A percentile compares a stretch with the other conserved stretches of the same genome.
Conservation (phyloP, 306 rosid genomes). For the Vigna unguiculata region DNA sequence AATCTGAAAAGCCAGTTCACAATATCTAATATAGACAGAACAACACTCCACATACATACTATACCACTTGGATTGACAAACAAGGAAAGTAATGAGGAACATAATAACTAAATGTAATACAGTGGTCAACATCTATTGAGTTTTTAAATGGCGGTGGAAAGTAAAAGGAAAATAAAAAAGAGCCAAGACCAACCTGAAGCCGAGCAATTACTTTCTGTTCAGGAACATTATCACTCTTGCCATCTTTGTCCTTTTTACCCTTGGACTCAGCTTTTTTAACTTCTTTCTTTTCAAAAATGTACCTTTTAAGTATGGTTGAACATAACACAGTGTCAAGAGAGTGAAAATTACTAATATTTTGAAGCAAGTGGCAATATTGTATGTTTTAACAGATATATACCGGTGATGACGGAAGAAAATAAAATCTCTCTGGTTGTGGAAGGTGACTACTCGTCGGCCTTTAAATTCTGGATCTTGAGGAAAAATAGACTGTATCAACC, state of each 20-base stretch:
- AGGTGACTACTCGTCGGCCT: constrained; percentile 90
- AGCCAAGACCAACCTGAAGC: constrained; percentile 73
- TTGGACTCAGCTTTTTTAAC: constrained; percentile 57
- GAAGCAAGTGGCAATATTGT: constrained; percentile 13
- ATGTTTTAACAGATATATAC: constrained; percentile 48
- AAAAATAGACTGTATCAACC: constrained; percentile 85
- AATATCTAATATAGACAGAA: background rate
- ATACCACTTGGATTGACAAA: background rate
- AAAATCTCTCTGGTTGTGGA: constrained; percentile 96
- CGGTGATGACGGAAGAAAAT: constrained; percentile 93
- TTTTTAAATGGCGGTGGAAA: constrained; percentile 19
- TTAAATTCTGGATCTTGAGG: constrained; percentile 90
- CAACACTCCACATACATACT: background rate
- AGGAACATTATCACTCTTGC: constrained; percentile 53
- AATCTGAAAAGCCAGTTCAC: too few species aligned
- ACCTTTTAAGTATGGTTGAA: constrained; percentile 53
- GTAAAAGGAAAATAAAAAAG: constrained; percentile 21
- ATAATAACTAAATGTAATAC: background rate
- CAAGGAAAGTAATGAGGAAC: background rate
- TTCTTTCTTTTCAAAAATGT: constrained; percentile 85
- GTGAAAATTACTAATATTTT: constrained; percentile 12
- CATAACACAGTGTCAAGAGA: constrained; percentile 35
- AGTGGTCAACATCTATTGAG: constrained; percentile 20
- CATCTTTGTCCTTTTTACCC: constrained; percentile 62
- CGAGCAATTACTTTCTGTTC: constrained; percentile 67